phyloP scores from a whole-genome alignment of 2,329 filamentous ascomycete genomes.

The Elsinoe ampelina region DNA sequence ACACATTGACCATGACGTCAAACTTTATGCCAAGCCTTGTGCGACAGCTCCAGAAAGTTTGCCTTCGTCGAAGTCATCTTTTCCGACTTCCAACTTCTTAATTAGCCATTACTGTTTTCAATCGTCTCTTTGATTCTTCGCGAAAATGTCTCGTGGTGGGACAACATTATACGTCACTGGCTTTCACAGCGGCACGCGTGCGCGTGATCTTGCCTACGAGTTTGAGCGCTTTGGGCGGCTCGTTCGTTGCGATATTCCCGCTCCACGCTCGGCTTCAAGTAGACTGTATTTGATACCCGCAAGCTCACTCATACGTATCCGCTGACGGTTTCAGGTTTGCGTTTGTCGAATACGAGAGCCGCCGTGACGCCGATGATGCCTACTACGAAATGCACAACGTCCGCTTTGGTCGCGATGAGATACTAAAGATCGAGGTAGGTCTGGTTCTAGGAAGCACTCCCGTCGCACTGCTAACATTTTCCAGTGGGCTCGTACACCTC shows the following conservation, averaged over 20 bases:
- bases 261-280: constrained; percentile 84
- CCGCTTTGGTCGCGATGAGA: constrained; percentile 88
- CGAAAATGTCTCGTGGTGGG: constrained; percentile 71
- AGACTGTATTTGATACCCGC: constrained; percentile 67
- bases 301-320: no score
- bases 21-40: background rate
- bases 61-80: background rate
- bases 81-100: background rate
- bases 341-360: constrained; percentile 98
- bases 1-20: background rate
- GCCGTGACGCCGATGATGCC: constrained; percentile 94
- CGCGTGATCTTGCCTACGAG: constrained; percentile 98
- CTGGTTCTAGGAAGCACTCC: background rate
- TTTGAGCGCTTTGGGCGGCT: constrained; percentile 99
- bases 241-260: constrained; percentile 96
- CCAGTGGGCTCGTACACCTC: constrained; percentile 98
- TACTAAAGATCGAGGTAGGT: constrained; percentile 92
- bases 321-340: constrained; percentile 57
- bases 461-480: background rate
- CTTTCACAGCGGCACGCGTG: constrained; percentile 97
- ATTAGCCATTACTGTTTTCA: background rate
- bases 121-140: background rate
- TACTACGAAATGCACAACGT: constrained; percentile 99
- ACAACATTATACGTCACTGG: constrained; percentile 97
- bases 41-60: constrained; percentile 4